Conservation (phyloP, 2,329 filamentous ascomycete species). For the Hirsutella thompsonii region DNA sequence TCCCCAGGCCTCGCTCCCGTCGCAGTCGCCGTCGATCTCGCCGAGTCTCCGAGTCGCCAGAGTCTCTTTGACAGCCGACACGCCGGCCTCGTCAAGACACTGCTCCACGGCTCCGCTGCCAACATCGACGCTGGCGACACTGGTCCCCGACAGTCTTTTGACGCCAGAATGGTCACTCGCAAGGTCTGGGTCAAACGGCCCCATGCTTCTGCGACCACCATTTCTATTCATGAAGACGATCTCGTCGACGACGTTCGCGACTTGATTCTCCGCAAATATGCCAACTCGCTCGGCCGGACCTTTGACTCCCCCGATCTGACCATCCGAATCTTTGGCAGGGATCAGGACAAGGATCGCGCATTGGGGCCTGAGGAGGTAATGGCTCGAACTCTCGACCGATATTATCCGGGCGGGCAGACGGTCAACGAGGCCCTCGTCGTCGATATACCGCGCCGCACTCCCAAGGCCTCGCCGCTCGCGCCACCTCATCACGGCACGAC, state of each 20-base stretch:
- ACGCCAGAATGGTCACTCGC: conserved; percentile 46
- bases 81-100: conserved; percentile 19
- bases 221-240: conserved; percentile 76
- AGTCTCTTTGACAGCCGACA: conserved; percentile 24
- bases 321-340: conserved; percentile 63
- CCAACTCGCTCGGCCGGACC: conserved; percentile 76
- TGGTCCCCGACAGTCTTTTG: conserved; percentile 20
- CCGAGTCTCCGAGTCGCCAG: conserved; percentile 13
- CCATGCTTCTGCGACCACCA: conserved; percentile 72
- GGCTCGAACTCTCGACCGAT: conserved; percentile 61
- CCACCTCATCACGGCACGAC: conserved; percentile 29
- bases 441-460: conserved; percentile 71
- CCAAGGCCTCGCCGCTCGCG: conserved; percentile 62
- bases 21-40: conserved; percentile 10
- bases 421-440: conserved; percentile 87
- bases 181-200: conserved; percentile 95
- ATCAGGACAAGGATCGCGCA: conserved; percentile 50
- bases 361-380: conserved; percentile 83
- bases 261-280: conserved; percentile 83
- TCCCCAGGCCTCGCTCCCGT: conserved; percentile 3
- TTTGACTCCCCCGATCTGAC: conserved; percentile 87
- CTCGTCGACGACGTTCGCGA: conserved; percentile 92
- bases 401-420: conserved; percentile 75
- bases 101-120: conserved; percentile 12
- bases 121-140: conserved; percentile 8